Evolutionary conservation across 2,329 filamentous ascomycete species (phyloP).

Genomic region (Massarina eburnea): DNA sequence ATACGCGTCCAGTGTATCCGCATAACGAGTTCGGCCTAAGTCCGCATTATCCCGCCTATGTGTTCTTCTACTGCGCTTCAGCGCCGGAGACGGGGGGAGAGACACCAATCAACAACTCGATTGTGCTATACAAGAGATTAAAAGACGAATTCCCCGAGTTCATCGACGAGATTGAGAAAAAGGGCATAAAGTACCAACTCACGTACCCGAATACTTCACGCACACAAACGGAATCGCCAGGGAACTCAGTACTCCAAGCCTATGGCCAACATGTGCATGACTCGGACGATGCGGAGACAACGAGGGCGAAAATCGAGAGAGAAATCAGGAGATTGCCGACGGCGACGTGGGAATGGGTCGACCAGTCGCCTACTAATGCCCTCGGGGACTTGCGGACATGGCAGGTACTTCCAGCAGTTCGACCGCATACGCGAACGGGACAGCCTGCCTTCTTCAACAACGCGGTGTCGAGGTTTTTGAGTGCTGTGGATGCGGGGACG

Average conservation of each 20-base stretch:
- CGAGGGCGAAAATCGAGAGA: slow-evolving; percentile 12
- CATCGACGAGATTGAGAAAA: slow-evolving; percentile 9
- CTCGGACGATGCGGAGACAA: slow-evolving; percentile 7
- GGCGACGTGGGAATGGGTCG: neutral
- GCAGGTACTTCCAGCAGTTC: slow-evolving; percentile 1
- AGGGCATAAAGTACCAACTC: slow-evolving; percentile 12
- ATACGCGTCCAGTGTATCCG: slow-evolving; percentile 14
- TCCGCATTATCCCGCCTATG: slow-evolving; percentile 13
- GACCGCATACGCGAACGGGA: slow-evolving; percentile 2
- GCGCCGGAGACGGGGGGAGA: slow-evolving; percentile 13
- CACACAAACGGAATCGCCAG: slow-evolving; percentile 6
- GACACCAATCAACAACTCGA: slow-evolving; percentile 9
- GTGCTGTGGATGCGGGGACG: neutral
- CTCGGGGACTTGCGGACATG: neutral
- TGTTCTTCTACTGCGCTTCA: slow-evolving; percentile 12
- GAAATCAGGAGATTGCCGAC: neutral
- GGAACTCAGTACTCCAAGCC: slow-evolving; percentile 12
- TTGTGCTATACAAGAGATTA: slow-evolving; percentile 11
- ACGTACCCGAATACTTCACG: neutral
- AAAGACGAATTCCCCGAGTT: slow-evolving; percentile 12
- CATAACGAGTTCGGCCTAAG: slow-evolving; percentile 18
- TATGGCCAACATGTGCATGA: slow-evolving; percentile 13
- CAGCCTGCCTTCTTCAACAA: slow-evolving; percentile 6
- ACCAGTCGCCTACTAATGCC: neutral
- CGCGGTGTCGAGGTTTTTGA: slow-evolving; percentile 1